Percentiles rank a stretch among this genome's conserved stretches.
Conservation (phyloP, 1,139 yeast species). For the Zhuliangozyma parablackwelliae region DNA sequence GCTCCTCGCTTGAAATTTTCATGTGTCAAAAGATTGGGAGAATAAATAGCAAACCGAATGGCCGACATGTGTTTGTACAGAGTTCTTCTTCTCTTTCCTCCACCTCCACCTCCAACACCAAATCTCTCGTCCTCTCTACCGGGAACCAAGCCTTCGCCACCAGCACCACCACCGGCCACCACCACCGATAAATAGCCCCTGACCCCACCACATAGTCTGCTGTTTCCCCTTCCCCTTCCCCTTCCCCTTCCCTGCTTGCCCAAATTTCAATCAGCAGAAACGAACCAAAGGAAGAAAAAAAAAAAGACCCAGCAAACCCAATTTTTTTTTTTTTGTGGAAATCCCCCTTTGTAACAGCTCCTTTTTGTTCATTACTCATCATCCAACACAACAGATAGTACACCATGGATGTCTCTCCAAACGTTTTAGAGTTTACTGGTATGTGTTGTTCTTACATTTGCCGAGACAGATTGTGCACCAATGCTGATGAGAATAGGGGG, state of each 20-base stretch:
- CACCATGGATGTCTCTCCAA: slow-evolving; percentile 60
- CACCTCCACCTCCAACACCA: too few relatives aligned
- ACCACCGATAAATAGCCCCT: not conserved
- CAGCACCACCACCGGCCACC: not conserved
- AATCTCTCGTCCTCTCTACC: too few relatives aligned
- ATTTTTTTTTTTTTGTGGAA: too few relatives aligned
- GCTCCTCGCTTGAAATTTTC: not conserved
- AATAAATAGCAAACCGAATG: not conserved
- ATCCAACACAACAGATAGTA: not conserved
- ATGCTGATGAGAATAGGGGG: not conserved
- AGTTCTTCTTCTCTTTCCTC: too few relatives aligned
- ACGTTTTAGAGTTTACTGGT: slow-evolving; percentile 68
- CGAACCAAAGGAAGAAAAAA: not conserved
- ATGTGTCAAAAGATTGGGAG: not conserved
- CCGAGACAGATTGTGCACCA: not conserved
- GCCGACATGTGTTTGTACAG: not conserved
- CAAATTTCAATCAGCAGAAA: not conserved
- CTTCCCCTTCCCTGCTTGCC: not conserved
- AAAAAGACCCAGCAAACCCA: not conserved
- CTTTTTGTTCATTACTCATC: not conserved
- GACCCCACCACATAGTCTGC: too few relatives aligned
- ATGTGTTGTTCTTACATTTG: slow-evolving; percentile 23
- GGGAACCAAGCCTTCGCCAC: too few relatives aligned
- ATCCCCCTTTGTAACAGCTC: not conserved
- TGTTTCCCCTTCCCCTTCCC: not conserved